Evolutionary conservation across 208 protist species (phyloP).

Genomic region (Leishmania braziliensis): DNA sequence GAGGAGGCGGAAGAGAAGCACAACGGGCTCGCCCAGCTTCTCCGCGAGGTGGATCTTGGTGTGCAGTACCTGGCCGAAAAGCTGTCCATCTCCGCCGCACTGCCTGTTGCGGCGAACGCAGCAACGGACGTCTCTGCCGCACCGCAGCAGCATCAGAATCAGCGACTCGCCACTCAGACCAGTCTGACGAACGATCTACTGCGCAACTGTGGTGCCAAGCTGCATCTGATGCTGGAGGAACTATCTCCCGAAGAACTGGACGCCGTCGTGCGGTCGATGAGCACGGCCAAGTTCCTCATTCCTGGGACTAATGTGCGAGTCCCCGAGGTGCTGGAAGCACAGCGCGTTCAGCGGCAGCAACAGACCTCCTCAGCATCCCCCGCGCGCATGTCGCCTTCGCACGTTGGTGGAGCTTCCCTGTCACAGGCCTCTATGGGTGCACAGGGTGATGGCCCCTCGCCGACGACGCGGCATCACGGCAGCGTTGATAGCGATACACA

Average conservation of each 20-base stretch:
- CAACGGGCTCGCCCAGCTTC: slow-evolving; percentile 68
- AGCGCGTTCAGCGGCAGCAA: slow-evolving; percentile 14
- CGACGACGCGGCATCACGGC: neutral
- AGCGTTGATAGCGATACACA: slow-evolving; percentile 2
- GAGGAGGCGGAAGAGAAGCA: slow-evolving; percentile 64
- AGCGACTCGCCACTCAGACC: slow-evolving; percentile 11
- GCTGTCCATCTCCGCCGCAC: slow-evolving; percentile 39
- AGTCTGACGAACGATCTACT: slow-evolving; percentile 50
- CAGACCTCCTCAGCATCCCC: slow-evolving; percentile 12
- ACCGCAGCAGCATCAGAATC: slow-evolving; percentile 13
- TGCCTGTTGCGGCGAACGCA: slow-evolving; percentile 6
- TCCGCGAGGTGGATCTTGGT: slow-evolving; percentile 88
- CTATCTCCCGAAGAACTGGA: slow-evolving; percentile 49
- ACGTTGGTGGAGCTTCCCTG: neutral
- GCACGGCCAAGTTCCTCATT: slow-evolving; percentile 32
- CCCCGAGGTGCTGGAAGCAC: slow-evolving; percentile 40
- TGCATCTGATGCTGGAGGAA: slow-evolving; percentile 75
- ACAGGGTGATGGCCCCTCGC: neutral
- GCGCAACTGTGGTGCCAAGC: slow-evolving; percentile 49
- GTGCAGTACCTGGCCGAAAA: slow-evolving; percentile 91
- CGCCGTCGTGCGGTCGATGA: slow-evolving; percentile 37
- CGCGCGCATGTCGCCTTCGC: slow-evolving; percentile 6
- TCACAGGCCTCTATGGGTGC: neutral
- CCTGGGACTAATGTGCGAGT: slow-evolving; percentile 56
- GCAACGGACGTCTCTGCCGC: neutral